Evolutionary conservation across 352 stramenopile genomes (phyloP).

Genomic region (Globisporangium recalcitrans): DNA sequence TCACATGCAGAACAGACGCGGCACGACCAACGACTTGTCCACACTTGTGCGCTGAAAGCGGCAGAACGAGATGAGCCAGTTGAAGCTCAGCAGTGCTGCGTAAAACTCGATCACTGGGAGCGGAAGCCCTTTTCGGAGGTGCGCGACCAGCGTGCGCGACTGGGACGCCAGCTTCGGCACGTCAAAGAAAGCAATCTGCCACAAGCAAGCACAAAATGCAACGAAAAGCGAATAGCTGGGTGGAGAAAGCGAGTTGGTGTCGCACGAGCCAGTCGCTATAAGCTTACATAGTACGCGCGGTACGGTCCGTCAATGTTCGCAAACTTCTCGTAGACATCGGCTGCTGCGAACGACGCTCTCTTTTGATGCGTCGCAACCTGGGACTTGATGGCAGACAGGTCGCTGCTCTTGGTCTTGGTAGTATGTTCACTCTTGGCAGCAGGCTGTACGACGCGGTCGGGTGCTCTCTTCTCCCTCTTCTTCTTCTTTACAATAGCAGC

Average conservation of each 20-base stretch:
- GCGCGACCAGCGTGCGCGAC: conserved; percentile 34
- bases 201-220: not conserved
- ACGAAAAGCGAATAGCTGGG: too few relatives aligned
- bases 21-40: conserved; percentile 28
- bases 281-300: conserved; percentile 22
- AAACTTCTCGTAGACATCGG: conserved; percentile 20
- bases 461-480: too few relatives aligned
- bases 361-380: too few relatives aligned
- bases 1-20: conserved; percentile 32
- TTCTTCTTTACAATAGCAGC: too few relatives aligned
- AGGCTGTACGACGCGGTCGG: too few relatives aligned
- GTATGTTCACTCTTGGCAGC: too few relatives aligned
- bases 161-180: conserved; percentile 48
- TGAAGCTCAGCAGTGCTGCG: conserved; percentile 30
- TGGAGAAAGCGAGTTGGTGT: too few relatives aligned
- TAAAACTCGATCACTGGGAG: conserved; percentile 34
- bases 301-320: conserved; percentile 18
- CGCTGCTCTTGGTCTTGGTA: too few relatives aligned
- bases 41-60: conserved; percentile 33
- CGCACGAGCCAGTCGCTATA: too few relatives aligned
- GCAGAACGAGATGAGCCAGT: conserved; percentile 47
- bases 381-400: too few relatives aligned
- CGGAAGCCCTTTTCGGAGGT: conserved; percentile 44
- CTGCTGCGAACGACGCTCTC: too few relatives aligned
- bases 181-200: conserved; percentile 34